These are phyloP conservation scores for Claviceps pazoutovae DNA, from an alignment of 2,329 filamentous ascomycete species.

Conservation along the genomic window DNA sequence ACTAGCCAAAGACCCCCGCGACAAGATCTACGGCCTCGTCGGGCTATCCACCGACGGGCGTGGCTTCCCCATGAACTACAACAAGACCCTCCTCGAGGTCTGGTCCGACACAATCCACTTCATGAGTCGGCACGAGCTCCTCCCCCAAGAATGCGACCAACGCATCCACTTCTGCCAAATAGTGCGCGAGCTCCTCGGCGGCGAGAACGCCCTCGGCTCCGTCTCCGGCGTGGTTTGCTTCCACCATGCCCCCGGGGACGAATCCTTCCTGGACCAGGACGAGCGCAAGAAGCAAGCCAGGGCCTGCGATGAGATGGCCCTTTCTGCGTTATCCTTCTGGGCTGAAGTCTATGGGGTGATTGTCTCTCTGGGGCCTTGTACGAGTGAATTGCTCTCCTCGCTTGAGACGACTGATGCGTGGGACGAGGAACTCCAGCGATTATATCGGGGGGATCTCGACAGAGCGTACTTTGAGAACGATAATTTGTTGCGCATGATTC, in stretches of 20 bases:
- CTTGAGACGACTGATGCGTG: slow-evolving; percentile 5
- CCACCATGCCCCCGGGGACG: not conserved
- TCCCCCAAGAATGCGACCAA: slow-evolving; percentile 1
- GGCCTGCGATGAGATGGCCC: slow-evolving; percentile 4
- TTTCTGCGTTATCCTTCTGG: slow-evolving; percentile 3
- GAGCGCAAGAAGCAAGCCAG: not conserved
- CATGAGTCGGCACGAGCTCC: slow-evolving; percentile 7
- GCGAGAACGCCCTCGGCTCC: slow-evolving; percentile 2
- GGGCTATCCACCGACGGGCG: slow-evolving; percentile 10
- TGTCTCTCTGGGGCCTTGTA: slow-evolving; percentile 3
- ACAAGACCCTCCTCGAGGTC: slow-evolving; percentile 12
- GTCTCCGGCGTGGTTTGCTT: slow-evolving; percentile 6
- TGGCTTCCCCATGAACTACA: slow-evolving; percentile 12
- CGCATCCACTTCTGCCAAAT: slow-evolving; percentile 4
- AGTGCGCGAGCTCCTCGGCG: slow-evolving; percentile 6
- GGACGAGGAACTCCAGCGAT: slow-evolving; percentile 7
- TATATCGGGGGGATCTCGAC: slow-evolving; percentile 6
- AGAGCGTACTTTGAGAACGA: slow-evolving; percentile 6
- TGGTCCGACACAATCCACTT: slow-evolving; percentile 12
- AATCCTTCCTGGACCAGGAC: slow-evolving; percentile 3
- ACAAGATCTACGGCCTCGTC: slow-evolving; percentile 15
- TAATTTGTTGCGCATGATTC: slow-evolving; percentile 4
- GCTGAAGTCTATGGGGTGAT: slow-evolving; percentile 5
- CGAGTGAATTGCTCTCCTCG: slow-evolving; percentile 5
- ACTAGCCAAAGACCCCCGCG: slow-evolving; percentile 10